phyloP scores from a whole-genome alignment of 345 rosid genomes.

The Syzygium jambos region DNA sequence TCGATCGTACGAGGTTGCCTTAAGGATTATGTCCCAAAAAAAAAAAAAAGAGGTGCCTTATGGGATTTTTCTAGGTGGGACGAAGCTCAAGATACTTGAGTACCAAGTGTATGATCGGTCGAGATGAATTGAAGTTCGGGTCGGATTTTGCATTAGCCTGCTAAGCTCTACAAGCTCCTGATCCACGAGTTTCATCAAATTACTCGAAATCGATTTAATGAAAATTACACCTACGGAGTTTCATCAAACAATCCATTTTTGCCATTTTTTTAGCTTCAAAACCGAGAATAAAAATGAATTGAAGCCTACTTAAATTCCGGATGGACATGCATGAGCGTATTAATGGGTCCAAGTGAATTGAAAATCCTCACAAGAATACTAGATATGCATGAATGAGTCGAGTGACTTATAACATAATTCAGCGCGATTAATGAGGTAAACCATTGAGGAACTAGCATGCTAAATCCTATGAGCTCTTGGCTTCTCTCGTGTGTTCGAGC shows the following conservation, averaged over 20 bases:
- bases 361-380: neutral
- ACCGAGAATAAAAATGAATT: neutral
- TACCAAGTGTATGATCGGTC: neutral
- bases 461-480: neutral
- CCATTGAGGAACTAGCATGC: neutral
- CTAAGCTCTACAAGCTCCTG: too few species aligned
- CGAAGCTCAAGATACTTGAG: neutral
- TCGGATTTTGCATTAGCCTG: too few species aligned
- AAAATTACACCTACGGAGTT: too few species aligned
- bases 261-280: neutral
- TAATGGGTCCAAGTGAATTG: neutral
- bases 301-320: neutral
- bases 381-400: neutral
- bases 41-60: too few species aligned
- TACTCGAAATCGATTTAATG: too few species aligned
- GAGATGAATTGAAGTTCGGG: neutral
- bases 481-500: neutral
- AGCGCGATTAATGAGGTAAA: accelerated
- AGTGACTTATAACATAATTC: neutral
- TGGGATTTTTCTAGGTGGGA: neutral
- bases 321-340: neutral
- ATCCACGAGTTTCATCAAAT: too few species aligned
- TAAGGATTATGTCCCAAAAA: too few species aligned
- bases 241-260: neutral
- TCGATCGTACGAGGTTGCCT: neutral